Conservation (phyloP, 2,329 filamentous ascomycete genomes). For the Plectosphaerella cucumerina region DNA sequence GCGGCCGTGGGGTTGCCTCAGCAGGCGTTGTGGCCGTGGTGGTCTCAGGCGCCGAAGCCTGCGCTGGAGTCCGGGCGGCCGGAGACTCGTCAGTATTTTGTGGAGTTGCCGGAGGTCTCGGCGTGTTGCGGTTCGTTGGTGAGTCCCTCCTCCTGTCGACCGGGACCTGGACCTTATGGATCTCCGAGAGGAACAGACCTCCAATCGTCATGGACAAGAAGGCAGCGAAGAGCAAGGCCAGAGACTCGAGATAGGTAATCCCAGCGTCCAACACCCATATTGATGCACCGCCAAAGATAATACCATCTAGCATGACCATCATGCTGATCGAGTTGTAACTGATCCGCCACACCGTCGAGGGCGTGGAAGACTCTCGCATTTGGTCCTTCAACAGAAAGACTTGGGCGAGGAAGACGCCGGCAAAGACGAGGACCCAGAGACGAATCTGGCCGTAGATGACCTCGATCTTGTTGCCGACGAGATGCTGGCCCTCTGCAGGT, state of each 20-base stretch:
- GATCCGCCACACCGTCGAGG: conserved; percentile 62
- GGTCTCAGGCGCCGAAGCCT: neutral
- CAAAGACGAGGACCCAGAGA: conserved; percentile 54
- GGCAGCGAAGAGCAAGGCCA: conserved; percentile 45
- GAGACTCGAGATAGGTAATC: conserved; percentile 51
- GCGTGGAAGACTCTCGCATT: conserved; percentile 63
- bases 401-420: conserved; percentile 55
- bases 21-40: conserved; percentile 5
- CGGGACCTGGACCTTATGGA: conserved; percentile 58
- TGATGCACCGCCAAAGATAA: conserved; percentile 52
- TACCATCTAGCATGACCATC: conserved; percentile 60
- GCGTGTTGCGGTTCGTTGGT: conserved; percentile 17
- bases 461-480: conserved; percentile 58
- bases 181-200: conserved; percentile 53
- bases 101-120: conserved; percentile 18
- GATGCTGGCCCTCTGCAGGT: conserved; percentile 47
- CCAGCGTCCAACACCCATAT: conserved; percentile 53
- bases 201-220: conserved; percentile 56
- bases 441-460: conserved; percentile 53
- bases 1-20: conserved; percentile 11
- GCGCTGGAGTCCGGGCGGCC: conserved; percentile 17
- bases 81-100: conserved; percentile 16
- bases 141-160: conserved; percentile 35
- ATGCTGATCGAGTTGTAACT: conserved; percentile 59
- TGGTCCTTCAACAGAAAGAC: conserved; percentile 59